Percentiles rank a stretch among this genome's conserved stretches.
phyloP scores from a whole-genome alignment of 1,284 basidiomycete species.

The Athelia psychrophila region DNA sequence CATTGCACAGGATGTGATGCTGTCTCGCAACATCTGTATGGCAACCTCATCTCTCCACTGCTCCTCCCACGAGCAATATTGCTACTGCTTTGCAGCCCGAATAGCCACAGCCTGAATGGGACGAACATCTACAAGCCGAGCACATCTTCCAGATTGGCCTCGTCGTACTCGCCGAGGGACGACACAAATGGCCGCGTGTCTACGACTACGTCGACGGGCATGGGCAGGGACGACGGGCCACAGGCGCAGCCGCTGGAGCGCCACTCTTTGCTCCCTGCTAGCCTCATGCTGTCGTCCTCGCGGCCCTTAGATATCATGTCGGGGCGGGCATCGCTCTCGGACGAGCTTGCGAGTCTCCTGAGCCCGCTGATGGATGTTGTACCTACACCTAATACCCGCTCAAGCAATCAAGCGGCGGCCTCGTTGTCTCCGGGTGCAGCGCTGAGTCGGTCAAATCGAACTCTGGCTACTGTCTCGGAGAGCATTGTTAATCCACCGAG shows the following conservation, averaged over 20 bases:
- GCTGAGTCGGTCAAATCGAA: slow-evolving; percentile 1
- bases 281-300: slow-evolving; percentile 10
- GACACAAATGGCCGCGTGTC: not conserved
- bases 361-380: slow-evolving; percentile 45
- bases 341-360: slow-evolving; percentile 54
- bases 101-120: too few relatives aligned
- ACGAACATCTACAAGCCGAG: not conserved
- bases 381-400: slow-evolving; percentile 27
- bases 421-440: too few relatives aligned
- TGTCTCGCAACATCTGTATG: too few relatives aligned
- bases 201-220: too few relatives aligned
- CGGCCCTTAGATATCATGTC: slow-evolving; percentile 20
- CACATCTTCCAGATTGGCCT: not conserved
- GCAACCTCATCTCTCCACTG: too few relatives aligned
- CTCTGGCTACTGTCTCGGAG: slow-evolving; percentile 33
- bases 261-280: slow-evolving; percentile 25
- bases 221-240: too few relatives aligned
- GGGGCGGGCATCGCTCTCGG: slow-evolving; percentile 38
- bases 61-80: too few relatives aligned
- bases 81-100: too few relatives aligned
- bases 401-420: too few relatives aligned
- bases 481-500: too few relatives aligned
- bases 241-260: slow-evolving; percentile 7
- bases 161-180: not conserved
- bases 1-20: too few relatives aligned